Evolutionary conservation across 2,329 filamentous ascomycete genomes (phyloP).

Genomic region (Chaetomiaceae sp.): DNA sequence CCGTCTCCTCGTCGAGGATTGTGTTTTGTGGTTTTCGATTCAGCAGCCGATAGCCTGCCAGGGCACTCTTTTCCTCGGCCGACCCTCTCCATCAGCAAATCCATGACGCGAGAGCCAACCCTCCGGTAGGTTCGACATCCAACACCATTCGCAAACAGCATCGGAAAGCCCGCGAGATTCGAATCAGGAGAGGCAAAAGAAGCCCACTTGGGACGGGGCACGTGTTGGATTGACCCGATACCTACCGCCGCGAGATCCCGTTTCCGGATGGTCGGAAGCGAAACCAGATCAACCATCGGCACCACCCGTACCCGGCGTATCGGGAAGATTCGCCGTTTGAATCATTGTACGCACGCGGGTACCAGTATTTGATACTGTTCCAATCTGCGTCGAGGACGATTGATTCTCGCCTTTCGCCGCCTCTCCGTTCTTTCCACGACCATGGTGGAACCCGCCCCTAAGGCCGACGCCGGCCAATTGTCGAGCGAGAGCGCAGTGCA

Average conservation of each 20-base stretch:
- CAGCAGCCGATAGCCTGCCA: neutral
- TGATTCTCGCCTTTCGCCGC: neutral
- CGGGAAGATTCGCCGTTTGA: neutral
- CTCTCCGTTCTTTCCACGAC: neutral
- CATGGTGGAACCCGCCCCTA: conserved; percentile 16
- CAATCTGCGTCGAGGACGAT: neutral
- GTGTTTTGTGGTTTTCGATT: neutral
- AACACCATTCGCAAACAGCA: neutral
- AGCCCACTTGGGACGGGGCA: neutral
- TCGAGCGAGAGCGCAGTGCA: conserved; percentile 1
- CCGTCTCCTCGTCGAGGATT: neutral
- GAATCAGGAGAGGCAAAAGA: too few relatives aligned
- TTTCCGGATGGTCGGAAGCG: conserved; percentile 19
- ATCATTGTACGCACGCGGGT: neutral
- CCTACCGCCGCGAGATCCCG: conserved; percentile 3
- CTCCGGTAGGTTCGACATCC: conserved; percentile 4
- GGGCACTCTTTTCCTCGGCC: neutral
- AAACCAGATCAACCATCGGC: neutral
- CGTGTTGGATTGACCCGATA: neutral
- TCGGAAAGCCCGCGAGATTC: neutral
- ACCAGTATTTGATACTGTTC: neutral
- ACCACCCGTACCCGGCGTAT: conserved; percentile 5
- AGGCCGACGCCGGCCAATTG: conserved; percentile 3
- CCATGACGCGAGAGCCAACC: conserved; percentile 3
- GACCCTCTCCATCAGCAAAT: neutral